Evolutionary conservation across 768 basidiomycete genomes (phyloP), one percentile per base, ranked within the genome.

Genomic region (Macrocybe gigantea): DNA sequence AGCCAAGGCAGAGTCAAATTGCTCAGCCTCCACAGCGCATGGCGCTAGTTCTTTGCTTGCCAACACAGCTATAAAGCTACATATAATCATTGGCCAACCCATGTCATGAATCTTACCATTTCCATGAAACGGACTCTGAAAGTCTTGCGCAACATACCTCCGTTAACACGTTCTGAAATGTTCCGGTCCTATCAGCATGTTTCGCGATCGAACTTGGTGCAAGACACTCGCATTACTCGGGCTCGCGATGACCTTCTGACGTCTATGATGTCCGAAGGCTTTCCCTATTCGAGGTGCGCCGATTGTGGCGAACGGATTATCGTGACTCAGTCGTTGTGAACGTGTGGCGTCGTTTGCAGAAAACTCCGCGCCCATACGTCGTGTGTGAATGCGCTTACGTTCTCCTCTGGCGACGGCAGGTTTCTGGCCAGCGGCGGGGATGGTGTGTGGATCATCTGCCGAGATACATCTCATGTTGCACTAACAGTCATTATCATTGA

Each of bases 351-450:
- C 22, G 22, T 7, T 35, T 11, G 2, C 53, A 74, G 72, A 38
- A 68, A 64, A 45, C 54, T 75, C 9, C 38, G 50, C 10, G 74
- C 67, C 4, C 84, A 85, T 58, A 68, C 63, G 33, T 82, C 83
- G 7, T 86, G 84, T 59, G 75, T 86, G 38, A 86, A 86, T 57
- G 74, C 73, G 8, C 71, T 86, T 12, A 60, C 71, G 1, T 84
- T 85, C 50, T 84, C 83, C 2, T 73, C 74, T n/a, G 63, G 71
- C 6, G 74, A 77, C 32, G 82, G 80, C 1, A 70, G 77, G 47
- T 83, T 80, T 65, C 60, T 86, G 36, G 83, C 82, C 2, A 83
- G 79, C 55, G 85, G 81, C 30, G 84, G 85, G 33, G 84, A 86
- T 61, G 83, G 82, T 83, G 62, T 50, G 75, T 58, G 3, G 36